Evolutionary conservation across 2,329 filamentous ascomycete species (phyloP).

Genomic region (Huntiella moniliformis): DNA sequence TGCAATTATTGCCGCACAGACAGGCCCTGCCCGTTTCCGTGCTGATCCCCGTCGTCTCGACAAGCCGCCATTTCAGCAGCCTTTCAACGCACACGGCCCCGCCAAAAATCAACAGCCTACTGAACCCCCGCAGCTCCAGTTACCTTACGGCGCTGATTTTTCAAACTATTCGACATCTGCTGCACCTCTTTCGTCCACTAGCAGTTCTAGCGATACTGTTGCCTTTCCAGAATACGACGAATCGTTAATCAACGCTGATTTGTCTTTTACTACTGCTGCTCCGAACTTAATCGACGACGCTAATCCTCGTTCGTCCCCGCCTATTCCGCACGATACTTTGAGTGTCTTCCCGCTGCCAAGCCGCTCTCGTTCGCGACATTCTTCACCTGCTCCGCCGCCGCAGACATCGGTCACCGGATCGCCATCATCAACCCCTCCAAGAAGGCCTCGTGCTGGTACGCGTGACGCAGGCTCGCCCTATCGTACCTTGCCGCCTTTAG

Average conservation of each 20-base stretch:
- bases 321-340: constrained; percentile 9
- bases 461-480: constrained; percentile 11
- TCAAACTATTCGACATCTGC: constrained; percentile 2
- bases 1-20: constrained; percentile 13
- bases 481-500: constrained; percentile 7
- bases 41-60: constrained; percentile 12
- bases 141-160: constrained; percentile 11
- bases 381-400: constrained; percentile 4
- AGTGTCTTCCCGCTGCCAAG: constrained; percentile 6
- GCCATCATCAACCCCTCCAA: constrained; percentile 9
- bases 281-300: constrained; percentile 4
- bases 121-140: constrained; percentile 8
- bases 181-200: neutral
- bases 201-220: constrained; percentile 6
- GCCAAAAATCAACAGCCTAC: constrained; percentile 6
- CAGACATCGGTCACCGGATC: too few species aligned
- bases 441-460: constrained; percentile 11
- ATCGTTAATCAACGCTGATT: constrained; percentile 3
- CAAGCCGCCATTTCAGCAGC: constrained; percentile 11
- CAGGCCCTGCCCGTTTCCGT: constrained; percentile 12
- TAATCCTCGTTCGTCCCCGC: constrained; percentile 10
- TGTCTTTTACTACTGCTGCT: constrained; percentile 9
- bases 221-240: constrained; percentile 12
- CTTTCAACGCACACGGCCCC: constrained; percentile 9
- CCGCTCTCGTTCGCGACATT: constrained; percentile 10